Percentiles rank a stretch among this genome's conserved stretches.
phyloP scores from a whole-genome alignment of 345 rosid species.

The Excoecaria cochinchinensis region DNA sequence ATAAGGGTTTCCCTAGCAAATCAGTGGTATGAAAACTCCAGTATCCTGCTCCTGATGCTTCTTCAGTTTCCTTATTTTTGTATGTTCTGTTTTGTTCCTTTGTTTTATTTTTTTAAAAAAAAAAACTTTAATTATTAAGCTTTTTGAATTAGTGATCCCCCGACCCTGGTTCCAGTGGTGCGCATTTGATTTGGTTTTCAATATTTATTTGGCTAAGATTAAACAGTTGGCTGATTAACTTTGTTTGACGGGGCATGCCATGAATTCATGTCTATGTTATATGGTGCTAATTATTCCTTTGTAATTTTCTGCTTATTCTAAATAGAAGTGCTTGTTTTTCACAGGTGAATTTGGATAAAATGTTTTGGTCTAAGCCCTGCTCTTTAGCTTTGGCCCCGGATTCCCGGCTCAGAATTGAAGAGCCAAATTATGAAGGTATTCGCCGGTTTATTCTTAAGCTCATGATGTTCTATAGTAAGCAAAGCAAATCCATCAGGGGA shows the following conservation, averaged over 20 bases:
- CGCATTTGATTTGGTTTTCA: background rate
- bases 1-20: conserved; percentile 32
- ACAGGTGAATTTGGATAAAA: conserved; percentile 71
- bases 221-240: background rate
- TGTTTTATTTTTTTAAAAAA: no score
- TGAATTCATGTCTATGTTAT: background rate
- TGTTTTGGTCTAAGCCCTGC: conserved; percentile 84
- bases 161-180: no score
- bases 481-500: conserved; percentile 80
- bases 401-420: conserved; percentile 71
- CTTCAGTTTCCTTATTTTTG: no score
- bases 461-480: conserved; percentile 81
- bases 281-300: background rate
- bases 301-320: background rate
- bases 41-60: background rate
- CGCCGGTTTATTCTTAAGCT: conserved; percentile 55
- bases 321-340: conserved; percentile 1
- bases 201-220: background rate
- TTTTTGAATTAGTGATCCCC: no score
- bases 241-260: background rate
- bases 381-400: conserved; percentile 75
- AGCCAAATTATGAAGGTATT: conserved; percentile 68
- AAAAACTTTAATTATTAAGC: no score
- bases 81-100: no score
- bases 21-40: conserved; percentile 35